Evolutionary conservation across 208 protist species (phyloP), one percentile per base, ranked within the genome.

Genomic region (Leptomonas pyrrhocoris): DNA sequence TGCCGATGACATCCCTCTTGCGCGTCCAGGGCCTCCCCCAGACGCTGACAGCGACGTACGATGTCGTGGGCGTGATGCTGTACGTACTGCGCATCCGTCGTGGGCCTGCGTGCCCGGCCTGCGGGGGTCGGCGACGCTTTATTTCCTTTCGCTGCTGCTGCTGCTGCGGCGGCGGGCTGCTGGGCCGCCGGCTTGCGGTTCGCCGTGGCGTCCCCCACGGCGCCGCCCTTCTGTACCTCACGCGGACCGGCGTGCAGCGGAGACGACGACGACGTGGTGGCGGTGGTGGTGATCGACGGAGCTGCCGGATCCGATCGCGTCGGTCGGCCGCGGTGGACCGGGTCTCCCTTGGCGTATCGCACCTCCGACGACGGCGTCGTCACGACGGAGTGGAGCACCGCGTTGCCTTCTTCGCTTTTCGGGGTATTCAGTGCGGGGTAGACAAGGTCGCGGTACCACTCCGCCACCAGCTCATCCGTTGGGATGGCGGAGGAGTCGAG

Each of bases 401-500:
- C 61, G 30, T 48, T 55, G 30, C 34, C 63, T 16, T 34, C 6
- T 9, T 54, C 54, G 50, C 61, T 49, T 48, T 46, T 59, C 31
- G 54, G 53, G 16, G 55, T 67, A 58, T 45, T 43, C 18, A 48
- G 38, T 16, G 64, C 56, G 1, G 81, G 81, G 18, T 72, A 77
- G 27, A 80, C 74, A 1, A 86, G 58, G 45, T 74, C 74, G 60
- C 77, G 64, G 61, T 80, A 80, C 78, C 81, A 86, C 34, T 82
- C 72, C 30, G 76, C 64, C 2, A 86, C 31, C 40, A 86, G 53
- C 49, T 67, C 63, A 25, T 82, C 81, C 4, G 68, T 76, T 0
- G 81, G 81, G 15, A 83, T 73, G 21, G 42, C 72, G 2, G 80
- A 78, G 23, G 50, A 72, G 46, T 81, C 74, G 27, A 77, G 68